Conservation (phyloP, 179 eudicot species). For the Actinidia chinensis region DNA sequence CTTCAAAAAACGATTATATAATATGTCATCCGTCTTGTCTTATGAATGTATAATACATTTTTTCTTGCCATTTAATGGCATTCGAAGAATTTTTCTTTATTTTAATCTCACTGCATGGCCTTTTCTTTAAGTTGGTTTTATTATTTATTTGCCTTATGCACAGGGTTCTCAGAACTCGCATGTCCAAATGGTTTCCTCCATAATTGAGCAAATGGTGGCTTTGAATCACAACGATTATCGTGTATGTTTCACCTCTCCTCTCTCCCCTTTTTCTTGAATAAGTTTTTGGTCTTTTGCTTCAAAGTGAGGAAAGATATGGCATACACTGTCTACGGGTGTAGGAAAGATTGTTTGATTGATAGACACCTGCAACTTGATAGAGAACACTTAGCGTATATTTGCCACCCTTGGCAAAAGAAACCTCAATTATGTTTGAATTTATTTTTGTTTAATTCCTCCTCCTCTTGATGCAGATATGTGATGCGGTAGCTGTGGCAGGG, state of each 20-base stretch:
- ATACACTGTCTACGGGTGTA: too few species aligned
- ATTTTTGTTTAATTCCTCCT: background rate
- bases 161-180: constrained; percentile 49
- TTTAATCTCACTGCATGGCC: background rate
- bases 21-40: too few species aligned
- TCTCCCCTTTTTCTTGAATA: background rate
- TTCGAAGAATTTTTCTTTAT: background rate
- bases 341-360: too few species aligned
- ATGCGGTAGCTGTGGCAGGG: constrained; percentile 98
- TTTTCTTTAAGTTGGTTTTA: background rate
- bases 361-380: too few species aligned
- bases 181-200: constrained; percentile 79
- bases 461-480: constrained; percentile 70
- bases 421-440: too few species aligned
- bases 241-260: constrained; percentile 43
- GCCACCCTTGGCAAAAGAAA: too few species aligned
- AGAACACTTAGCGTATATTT: too few species aligned
- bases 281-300: background rate
- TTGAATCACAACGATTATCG: constrained; percentile 89
- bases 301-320: background rate
- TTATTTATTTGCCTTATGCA: constrained; percentile 10
- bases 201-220: constrained; percentile 96
- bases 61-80: background rate
- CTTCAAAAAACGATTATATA: constrained; percentile 48
- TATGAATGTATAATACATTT: too few species aligned